A percentile compares a stretch with the other conserved stretches of the same genome.
These are phyloP conservation scores for Polysphondylium violaceum DNA, from an alignment of 78 protist species.

Conservation along the genomic window DNA sequence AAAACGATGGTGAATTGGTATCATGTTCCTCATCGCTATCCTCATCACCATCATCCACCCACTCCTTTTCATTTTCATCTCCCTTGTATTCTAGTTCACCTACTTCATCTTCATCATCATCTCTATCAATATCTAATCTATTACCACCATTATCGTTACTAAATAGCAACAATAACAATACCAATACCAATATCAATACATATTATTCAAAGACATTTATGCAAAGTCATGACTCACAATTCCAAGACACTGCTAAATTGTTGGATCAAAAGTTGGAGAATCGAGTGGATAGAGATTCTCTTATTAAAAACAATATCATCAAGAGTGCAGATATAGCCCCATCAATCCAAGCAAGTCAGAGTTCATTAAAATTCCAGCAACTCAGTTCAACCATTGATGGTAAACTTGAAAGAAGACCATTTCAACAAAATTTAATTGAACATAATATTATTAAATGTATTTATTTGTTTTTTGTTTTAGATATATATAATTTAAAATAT, in stretches of 20 bases:
- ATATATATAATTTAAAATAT: too few species aligned
- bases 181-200: too few species aligned
- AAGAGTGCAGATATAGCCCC: constrained; percentile 33
- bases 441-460: constrained; percentile 14
- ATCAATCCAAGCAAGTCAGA: constrained; percentile 28
- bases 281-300: background rate
- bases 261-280: background rate
- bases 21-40: background rate
- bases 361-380: background rate
- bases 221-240: background rate
- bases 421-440: background rate
- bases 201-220: background rate
- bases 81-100: background rate
- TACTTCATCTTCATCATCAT: background rate
- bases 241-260: background rate
- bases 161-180: too few species aligned
- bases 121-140: background rate
- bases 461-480: too few species aligned
- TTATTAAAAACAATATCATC: constrained; percentile 4
- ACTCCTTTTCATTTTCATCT: background rate
- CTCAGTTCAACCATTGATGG: background rate
- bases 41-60: background rate
- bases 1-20: background rate
- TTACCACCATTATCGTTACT: background rate
- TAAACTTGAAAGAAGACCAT: background rate